A percentile compares a stretch with the other conserved stretches of the same genome.
phyloP scores from a whole-genome alignment of 805 yeast genomes.

The Saturnispora diversa region DNA sequence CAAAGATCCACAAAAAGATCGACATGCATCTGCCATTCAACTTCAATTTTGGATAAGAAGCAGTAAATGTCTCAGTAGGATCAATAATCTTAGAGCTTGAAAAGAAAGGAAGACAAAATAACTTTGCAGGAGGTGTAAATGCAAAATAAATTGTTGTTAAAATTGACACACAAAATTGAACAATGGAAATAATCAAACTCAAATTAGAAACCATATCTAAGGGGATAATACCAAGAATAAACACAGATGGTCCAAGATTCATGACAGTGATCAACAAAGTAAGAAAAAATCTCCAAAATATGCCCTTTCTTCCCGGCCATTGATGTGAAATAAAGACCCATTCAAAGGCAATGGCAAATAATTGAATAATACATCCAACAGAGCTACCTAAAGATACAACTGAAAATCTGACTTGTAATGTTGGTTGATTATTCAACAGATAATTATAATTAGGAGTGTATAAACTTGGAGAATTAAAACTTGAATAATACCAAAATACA shows the following conservation, averaged over 20 bases:
- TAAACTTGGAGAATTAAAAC: constrained; percentile 42
- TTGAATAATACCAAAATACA: constrained; percentile 45
- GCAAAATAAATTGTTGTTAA: constrained; percentile 37
- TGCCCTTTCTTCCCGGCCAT: constrained; percentile 41
- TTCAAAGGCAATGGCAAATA: constrained; percentile 37
- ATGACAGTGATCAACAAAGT: constrained; percentile 28
- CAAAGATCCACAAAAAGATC: constrained; percentile 38
- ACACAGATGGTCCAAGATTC: constrained; percentile 36
- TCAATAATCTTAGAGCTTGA: constrained; percentile 23
- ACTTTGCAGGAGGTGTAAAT: constrained; percentile 31
- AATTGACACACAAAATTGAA: constrained; percentile 38
- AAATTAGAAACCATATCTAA: constrained; percentile 29
- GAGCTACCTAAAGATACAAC: constrained; percentile 40
- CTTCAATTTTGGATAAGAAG: constrained; percentile 35
- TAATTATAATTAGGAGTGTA: constrained; percentile 38
- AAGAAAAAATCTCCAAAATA: constrained; percentile 28
- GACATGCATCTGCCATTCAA: constrained; percentile 36
- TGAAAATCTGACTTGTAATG: constrained; percentile 37
- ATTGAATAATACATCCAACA: constrained; percentile 35
- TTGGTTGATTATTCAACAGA: constrained; percentile 36
- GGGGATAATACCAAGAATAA: constrained; percentile 33
- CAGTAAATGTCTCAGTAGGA: constrained; percentile 35
- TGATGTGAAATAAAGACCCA: constrained; percentile 37
- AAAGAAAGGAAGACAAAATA: constrained; percentile 24
- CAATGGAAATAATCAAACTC: constrained; percentile 33